A percentile compares a stretch with the other conserved stretches of the same genome.
Conservation (phyloP, 441 rosid genomes). For the Manihot esculenta region DNA sequence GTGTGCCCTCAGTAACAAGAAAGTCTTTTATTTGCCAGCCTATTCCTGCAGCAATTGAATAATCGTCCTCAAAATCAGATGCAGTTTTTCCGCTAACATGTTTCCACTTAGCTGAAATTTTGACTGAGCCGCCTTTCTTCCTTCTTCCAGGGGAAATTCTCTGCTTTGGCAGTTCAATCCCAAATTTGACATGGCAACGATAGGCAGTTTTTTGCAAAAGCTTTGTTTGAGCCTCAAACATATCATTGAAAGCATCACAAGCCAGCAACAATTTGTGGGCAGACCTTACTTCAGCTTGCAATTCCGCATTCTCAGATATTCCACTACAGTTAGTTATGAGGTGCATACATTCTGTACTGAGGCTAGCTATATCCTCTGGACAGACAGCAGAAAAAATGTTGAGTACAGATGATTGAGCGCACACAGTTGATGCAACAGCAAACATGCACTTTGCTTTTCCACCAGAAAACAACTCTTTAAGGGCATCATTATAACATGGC, state of each 20-base stretch:
- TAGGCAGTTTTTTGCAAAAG: constrained; percentile 68
- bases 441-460: constrained; percentile 54
- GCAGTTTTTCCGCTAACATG: constrained; percentile 47
- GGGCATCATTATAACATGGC: constrained; percentile 45
- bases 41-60: constrained; percentile 66
- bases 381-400: constrained; percentile 51
- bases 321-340: constrained; percentile 56
- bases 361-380: constrained; percentile 47
- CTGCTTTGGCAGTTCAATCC: constrained; percentile 53
- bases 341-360: constrained; percentile 64
- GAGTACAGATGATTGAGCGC: constrained; percentile 63
- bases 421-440: constrained; percentile 59
- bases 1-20: constrained; percentile 49
- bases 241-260: constrained; percentile 45
- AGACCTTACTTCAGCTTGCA: constrained; percentile 74
- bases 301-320: constrained; percentile 49
- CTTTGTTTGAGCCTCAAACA: constrained; percentile 54
- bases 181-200: constrained; percentile 77
- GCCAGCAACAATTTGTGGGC: constrained; percentile 74
- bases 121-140: constrained; percentile 49
- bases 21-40: constrained; percentile 93
- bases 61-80: constrained; percentile 65
- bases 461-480: constrained; percentile 54
- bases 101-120: constrained; percentile 59
- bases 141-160: constrained; percentile 43